Evolutionary conservation across 352 stramenopile species (phyloP), one percentile per base, ranked within the genome.

Genomic region (Globisporangium echinulatum): DNA sequence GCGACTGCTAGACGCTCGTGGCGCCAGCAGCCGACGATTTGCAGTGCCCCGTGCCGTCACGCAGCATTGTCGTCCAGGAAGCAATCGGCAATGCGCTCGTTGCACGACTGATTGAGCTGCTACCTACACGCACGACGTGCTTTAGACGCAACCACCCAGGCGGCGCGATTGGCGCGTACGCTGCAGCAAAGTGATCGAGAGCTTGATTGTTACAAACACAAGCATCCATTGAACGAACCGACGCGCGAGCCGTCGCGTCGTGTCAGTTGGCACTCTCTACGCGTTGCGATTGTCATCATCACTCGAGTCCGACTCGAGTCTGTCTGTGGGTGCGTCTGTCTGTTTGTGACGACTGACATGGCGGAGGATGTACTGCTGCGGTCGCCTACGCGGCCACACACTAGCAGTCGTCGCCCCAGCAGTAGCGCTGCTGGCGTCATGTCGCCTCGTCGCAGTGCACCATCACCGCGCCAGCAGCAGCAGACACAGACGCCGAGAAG

Each of bases 31-130:
- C 70, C 19, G 85, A 94, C 59, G 60, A 76, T 5, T 46, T 15
- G 2, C 49, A 50, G 10, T 90, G 78, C 39, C 82, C 82, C 37
- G 80, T 94, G 43, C 85, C 85, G 3, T 85, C 82, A 1, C 84
- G 82, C 48, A 92, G 82, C 56, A 91, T 94, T 38, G 63, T 94
- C 19, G 79, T 83, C 11, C 85, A 91, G 79, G 85, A 94, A 54
- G 74, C 80, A 6, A 68, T 90, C 5, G 85, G 71, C 63, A 94
- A 94, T 50, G 82, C 79, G 7, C 72, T 94, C 42, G 66, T 89
- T 9, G 80, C 90, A 66, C 66, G 73, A 7, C 64, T 94, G 38
- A 63, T 91, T 10, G 66, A 74, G 10, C 59, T 50, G 15, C 62
- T 81, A 36, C 60, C 58, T 6, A 64, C 72, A 47, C 62, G 77